Percentiles rank a stretch among this genome's conserved stretches.
phyloP scores from a whole-genome alignment of 2,329 filamentous ascomycete species.

The Xylariales sp. region DNA sequence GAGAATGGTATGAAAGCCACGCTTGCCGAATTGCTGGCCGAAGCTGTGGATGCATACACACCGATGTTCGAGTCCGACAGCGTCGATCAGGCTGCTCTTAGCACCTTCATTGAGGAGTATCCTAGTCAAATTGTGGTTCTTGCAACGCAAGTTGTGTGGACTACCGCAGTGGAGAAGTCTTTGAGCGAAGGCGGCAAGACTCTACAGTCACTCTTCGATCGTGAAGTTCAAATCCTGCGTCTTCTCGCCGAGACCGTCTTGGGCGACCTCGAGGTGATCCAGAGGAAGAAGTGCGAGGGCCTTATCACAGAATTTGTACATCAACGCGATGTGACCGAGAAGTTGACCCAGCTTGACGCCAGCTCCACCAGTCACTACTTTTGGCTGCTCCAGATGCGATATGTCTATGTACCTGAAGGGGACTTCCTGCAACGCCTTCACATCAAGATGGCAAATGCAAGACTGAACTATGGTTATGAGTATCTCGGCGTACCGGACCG shows the following conservation, averaged over 20 bases:
- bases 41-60: slow-evolving; percentile 79
- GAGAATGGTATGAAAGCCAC: slow-evolving; percentile 93
- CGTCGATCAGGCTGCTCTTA: slow-evolving; percentile 67
- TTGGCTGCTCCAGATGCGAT: slow-evolving; percentile 97
- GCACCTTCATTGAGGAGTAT: slow-evolving; percentile 75
- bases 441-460: slow-evolving; percentile 96
- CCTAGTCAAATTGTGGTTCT: slow-evolving; percentile 95
- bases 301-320: slow-evolving; percentile 98
- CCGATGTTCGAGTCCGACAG: slow-evolving; percentile 68
- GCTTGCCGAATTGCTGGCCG: slow-evolving; percentile 81
- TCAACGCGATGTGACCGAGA: slow-evolving; percentile 89
- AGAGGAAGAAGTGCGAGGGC: slow-evolving; percentile 95
- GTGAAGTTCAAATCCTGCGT: slow-evolving; percentile 78
- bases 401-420: slow-evolving; percentile 79
- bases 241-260: slow-evolving; percentile 85
- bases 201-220: slow-evolving; percentile 68
- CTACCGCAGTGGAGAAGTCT: slow-evolving; percentile 74
- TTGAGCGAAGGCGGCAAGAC: slow-evolving; percentile 66
- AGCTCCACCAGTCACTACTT: slow-evolving; percentile 74
- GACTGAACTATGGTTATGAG: slow-evolving; percentile 93
- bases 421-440: slow-evolving; percentile 77
- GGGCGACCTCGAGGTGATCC: slow-evolving; percentile 79
- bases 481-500: slow-evolving; percentile 95
- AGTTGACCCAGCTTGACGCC: slow-evolving; percentile 72
- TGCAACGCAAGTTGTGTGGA: slow-evolving; percentile 92